Evolutionary conservation across 2,329 filamentous ascomycete species (phyloP), one percentile per base, ranked within the genome.

Genomic region (Xylaria sp.): DNA sequence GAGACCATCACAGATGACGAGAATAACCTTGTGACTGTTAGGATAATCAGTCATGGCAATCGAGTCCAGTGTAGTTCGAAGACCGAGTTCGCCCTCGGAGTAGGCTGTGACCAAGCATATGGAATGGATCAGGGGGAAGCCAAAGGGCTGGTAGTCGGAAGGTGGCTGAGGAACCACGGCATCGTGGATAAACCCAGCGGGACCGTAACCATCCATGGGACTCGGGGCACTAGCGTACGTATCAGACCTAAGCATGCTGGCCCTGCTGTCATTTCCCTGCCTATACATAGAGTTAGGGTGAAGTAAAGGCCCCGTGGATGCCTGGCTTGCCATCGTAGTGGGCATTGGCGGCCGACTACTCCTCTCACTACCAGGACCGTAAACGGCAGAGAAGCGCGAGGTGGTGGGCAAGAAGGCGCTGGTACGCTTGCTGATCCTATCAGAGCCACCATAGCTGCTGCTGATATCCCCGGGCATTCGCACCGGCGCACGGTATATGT

Each of bases 31-130:
- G 87, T 99, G 97, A 80, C 95, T 98, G 86, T 99, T 99, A 59
- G 96, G 96, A 76, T 99, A 99, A 80, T 99, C 97, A 3, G 96
- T 99, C 81, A 93, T 97, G 59, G 95, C 96, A 78, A 99, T 92
- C 0, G 96, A 99, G 81, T 99, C 94, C 33, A 99, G 84, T 0
- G 96, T 99, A 0, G 94, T 97, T 57, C 96, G 92, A 65, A 99
- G 88, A 77, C 95, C 96, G 68, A 97, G 92, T 72, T 92, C 93
- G 73, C 96, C 96, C 83, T 99, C 96, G 0, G 96, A 99, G 80
- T 99, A 99, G 20, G 94, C 94, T 31, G 97, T 99, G 59, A 99
- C 94, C 72, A 99, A 82, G 80, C 95, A 98, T 78, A 99, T 94
- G 0, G 93, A 87, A 81, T 99, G 96, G 56, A 94, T 96, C 72